Conservation (phyloP, 2,329 filamentous ascomycete genomes). For the Fusarium nisikadoi region DNA sequence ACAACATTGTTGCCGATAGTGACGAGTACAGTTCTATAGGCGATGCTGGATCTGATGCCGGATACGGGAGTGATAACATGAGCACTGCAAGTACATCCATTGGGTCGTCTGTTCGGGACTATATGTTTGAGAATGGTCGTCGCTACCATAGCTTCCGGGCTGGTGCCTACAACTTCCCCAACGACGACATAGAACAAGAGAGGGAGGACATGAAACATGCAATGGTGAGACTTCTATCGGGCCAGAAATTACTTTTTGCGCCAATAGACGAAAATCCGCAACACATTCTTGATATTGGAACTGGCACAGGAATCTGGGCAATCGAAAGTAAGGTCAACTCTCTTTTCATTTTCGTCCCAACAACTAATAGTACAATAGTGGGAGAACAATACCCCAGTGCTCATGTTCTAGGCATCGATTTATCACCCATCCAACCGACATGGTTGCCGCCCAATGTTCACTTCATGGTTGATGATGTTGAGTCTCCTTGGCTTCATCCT, state of each 20-base stretch:
- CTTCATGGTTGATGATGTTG: constrained; percentile 68
- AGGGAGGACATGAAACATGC: constrained; percentile 67
- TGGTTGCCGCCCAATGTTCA: constrained; percentile 66
- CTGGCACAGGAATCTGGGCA: constrained; percentile 69
- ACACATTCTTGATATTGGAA: constrained; percentile 66
- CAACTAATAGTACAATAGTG: constrained; percentile 50
- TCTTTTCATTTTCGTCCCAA: neutral
- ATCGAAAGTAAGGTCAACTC: constrained; percentile 58
- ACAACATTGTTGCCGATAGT: constrained; percentile 51
- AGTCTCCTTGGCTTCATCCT: constrained; percentile 66
- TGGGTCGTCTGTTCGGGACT: constrained; percentile 58
- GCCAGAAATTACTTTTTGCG: constrained; percentile 61
- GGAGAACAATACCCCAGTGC: constrained; percentile 57
- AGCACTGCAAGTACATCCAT: constrained; percentile 53
- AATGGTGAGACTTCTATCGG: constrained; percentile 61
- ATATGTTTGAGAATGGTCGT: constrained; percentile 66
- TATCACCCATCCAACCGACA: constrained; percentile 61
- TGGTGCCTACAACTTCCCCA: constrained; percentile 67
- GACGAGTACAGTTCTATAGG: constrained; percentile 38
- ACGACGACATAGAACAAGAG: constrained; percentile 69
- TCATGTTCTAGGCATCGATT: constrained; percentile 57
- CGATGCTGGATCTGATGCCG: constrained; percentile 48
- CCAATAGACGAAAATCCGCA: constrained; percentile 60
- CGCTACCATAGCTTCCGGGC: constrained; percentile 67
- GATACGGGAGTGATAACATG: constrained; percentile 52